A percentile compares a stretch with the other conserved stretches of the same genome.
Conservation (phyloP, 805 yeast genomes). For the Saccharomycopsis fermentans region DNA sequence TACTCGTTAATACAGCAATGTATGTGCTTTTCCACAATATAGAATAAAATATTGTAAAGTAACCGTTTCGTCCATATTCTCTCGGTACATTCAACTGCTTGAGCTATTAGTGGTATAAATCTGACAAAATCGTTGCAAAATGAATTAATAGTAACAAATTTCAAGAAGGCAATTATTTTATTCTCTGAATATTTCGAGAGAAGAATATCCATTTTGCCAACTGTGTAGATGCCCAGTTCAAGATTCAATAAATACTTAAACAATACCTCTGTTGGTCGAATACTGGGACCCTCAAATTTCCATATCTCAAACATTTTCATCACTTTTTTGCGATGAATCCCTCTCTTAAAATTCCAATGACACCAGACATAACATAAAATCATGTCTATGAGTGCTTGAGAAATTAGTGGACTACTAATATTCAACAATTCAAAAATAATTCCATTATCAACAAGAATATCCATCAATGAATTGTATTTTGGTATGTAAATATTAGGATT, state of each 20-base stretch:
- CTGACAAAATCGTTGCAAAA: conserved; percentile 27
- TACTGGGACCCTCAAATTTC: conserved; percentile 26
- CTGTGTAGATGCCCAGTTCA: conserved; percentile 25
- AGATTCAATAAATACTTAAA: conserved; percentile 29
- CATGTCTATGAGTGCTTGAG: conserved; percentile 31
- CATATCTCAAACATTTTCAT: conserved; percentile 25
- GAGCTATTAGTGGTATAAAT: conserved; percentile 28
- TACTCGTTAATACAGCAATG: conserved; percentile 30
- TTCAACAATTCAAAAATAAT: conserved; percentile 26
- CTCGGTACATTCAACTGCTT: conserved; percentile 26
- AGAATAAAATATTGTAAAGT: conserved; percentile 24
- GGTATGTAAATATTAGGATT: conserved; percentile 31
- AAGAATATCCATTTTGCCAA: conserved; percentile 20
- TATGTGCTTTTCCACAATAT: conserved; percentile 24
- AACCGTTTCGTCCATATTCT: conserved; percentile 18
- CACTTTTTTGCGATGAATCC: conserved; percentile 19
- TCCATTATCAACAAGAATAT: conserved; percentile 32
- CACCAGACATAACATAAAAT: conserved; percentile 35
- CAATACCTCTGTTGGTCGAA: conserved; percentile 25
- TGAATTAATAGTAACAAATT: conserved; percentile 18
- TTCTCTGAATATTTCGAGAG: conserved; percentile 16
- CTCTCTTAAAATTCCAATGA: conserved; percentile 31
- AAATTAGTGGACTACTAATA: conserved; percentile 19
- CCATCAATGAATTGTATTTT: conserved; percentile 31
- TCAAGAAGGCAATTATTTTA: conserved; percentile 20